A percentile compares a stretch with the other conserved stretches of the same genome.
Evolutionary conservation across 345 rosid genomes (phyloP).

Genomic region (Sapria himalayana): DNA sequence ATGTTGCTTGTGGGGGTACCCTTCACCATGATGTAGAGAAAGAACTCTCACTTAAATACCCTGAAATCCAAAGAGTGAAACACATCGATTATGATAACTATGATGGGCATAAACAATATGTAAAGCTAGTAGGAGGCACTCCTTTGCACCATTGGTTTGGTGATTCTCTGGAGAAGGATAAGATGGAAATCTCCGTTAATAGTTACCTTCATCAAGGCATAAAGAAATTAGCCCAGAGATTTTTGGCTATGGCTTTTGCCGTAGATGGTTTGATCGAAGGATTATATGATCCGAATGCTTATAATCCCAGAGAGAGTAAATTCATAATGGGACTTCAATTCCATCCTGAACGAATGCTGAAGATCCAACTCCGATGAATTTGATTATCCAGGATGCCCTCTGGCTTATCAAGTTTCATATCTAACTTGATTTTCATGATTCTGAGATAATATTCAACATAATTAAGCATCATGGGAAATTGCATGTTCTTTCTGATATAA

Average conservation of each 20-base stretch:
- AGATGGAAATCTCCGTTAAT: constrained; percentile 49
- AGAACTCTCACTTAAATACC: constrained; percentile 22
- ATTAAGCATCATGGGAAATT: no score
- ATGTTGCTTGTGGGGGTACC: constrained; percentile 74
- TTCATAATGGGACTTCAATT: constrained; percentile 76
- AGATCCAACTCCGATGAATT: constrained; percentile 29
- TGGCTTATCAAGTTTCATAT: constrained; percentile 42
- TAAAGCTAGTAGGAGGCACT: constrained; percentile 28
- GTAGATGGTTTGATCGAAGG: constrained; percentile 76
- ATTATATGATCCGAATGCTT: constrained; percentile 66
- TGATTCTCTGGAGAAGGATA: constrained; percentile 30
- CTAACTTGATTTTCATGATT: no score
- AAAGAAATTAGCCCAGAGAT: constrained; percentile 43
- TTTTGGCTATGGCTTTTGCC: constrained; percentile 63
- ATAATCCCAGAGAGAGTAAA: constrained; percentile 54
- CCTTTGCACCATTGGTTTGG: constrained; percentile 55
- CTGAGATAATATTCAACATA: no score
- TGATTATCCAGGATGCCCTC: constrained; percentile 64
- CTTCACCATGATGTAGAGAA: constrained; percentile 51
- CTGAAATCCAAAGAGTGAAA: constrained; percentile 12
- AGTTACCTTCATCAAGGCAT: constrained; percentile 92
- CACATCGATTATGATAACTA: constrained; percentile 65
- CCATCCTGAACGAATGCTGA: constrained; percentile 75
- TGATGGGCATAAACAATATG: constrained; percentile 55
- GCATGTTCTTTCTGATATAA: no score